Evolutionary conservation across 2,329 filamentous ascomycete species (phyloP).

Genomic region (Plectosphaerella cucumerina): DNA sequence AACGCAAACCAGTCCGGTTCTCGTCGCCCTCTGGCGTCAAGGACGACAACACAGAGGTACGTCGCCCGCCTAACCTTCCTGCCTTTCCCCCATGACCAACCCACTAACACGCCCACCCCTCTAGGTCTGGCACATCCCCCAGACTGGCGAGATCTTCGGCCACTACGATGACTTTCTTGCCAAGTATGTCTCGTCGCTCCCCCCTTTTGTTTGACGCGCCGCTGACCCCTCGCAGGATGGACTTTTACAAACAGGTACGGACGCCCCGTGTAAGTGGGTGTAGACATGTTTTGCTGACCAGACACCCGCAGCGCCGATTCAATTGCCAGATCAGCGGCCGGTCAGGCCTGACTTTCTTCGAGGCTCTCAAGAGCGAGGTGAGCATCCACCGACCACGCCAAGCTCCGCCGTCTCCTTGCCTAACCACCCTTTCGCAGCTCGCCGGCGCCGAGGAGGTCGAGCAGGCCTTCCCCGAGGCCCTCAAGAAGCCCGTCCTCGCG

Average conservation of each 20-base stretch:
- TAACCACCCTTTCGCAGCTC: constrained; percentile 41
- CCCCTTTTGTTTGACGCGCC: background rate
- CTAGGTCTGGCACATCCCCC: constrained; percentile 86
- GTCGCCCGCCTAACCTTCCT: constrained; percentile 18
- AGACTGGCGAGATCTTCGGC: constrained; percentile 85
- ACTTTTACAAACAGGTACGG: constrained; percentile 86
- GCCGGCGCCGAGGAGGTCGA: constrained; percentile 85
- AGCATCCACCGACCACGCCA: constrained; percentile 22
- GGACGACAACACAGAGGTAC: constrained; percentile 80
- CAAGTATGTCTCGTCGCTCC: constrained; percentile 52
- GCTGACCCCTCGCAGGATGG: constrained; percentile 58
- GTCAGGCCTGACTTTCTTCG: constrained; percentile 86
- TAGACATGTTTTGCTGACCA: background rate
- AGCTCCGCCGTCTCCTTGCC: constrained; percentile 3
- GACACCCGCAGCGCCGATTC: constrained; percentile 64
- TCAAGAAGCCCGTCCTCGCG: constrained; percentile 86
- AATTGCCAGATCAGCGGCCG: constrained; percentile 96
- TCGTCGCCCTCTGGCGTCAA: constrained; percentile 67
- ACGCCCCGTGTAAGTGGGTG: constrained; percentile 8
- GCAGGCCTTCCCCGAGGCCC: constrained; percentile 81
- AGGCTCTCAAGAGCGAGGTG: constrained; percentile 89
- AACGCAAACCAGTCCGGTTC: constrained; percentile 90
- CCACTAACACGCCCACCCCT: constrained; percentile 12
- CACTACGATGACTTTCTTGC: constrained; percentile 85
- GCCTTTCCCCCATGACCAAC: constrained; percentile 5